Percentiles rank a stretch among this genome's conserved stretches.
Evolutionary conservation across 768 basidiomycete genomes (phyloP).

Genomic region (Boletus subcaerulescens): DNA sequence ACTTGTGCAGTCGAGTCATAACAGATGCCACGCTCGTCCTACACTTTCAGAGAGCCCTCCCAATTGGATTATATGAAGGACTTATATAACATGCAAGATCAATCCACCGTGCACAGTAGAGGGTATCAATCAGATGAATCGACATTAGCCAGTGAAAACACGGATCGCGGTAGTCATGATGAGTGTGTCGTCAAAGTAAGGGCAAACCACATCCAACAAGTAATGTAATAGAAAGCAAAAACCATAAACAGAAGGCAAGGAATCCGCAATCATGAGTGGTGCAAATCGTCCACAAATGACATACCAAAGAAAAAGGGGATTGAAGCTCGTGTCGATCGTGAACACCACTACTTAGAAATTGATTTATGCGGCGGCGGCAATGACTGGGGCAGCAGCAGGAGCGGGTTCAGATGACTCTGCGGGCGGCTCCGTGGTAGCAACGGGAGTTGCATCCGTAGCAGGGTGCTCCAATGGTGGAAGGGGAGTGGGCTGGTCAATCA

Average conservation of each 20-base stretch:
- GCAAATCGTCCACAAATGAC: slow-evolving; percentile 36
- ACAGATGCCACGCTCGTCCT: neutral
- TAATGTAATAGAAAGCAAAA: slow-evolving; percentile 38
- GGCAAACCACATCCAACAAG: slow-evolving; percentile 59
- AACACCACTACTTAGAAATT: slow-evolving; percentile 17
- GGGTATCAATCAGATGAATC: slow-evolving; percentile 63
- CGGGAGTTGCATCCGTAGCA: slow-evolving; percentile 45
- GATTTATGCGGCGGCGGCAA: slow-evolving; percentile 77
- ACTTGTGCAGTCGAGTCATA: slow-evolving; percentile 25
- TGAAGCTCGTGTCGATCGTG: slow-evolving; percentile 46
- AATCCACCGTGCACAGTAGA: slow-evolving; percentile 30
- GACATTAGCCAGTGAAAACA: slow-evolving; percentile 63
- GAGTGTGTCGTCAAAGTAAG: slow-evolving; percentile 56
- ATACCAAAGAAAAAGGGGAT: slow-evolving; percentile 34
- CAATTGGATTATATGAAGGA: slow-evolving; percentile 31
- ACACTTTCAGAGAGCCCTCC: slow-evolving; percentile 11
- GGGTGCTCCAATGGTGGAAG: slow-evolving; percentile 85
- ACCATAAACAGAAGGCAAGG: slow-evolving; percentile 35
- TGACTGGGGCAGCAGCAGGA: slow-evolving; percentile 59
- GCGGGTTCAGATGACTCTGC: slow-evolving; percentile 35
- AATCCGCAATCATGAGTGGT: slow-evolving; percentile 38
- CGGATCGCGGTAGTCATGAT: slow-evolving; percentile 64
- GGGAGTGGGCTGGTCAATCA: slow-evolving; percentile 78
- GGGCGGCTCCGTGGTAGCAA: slow-evolving; percentile 34
- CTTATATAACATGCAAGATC: slow-evolving; percentile 33